Conservation (phyloP, 2,329 filamentous ascomycete genomes). For the Ascomycota sp. region DNA sequence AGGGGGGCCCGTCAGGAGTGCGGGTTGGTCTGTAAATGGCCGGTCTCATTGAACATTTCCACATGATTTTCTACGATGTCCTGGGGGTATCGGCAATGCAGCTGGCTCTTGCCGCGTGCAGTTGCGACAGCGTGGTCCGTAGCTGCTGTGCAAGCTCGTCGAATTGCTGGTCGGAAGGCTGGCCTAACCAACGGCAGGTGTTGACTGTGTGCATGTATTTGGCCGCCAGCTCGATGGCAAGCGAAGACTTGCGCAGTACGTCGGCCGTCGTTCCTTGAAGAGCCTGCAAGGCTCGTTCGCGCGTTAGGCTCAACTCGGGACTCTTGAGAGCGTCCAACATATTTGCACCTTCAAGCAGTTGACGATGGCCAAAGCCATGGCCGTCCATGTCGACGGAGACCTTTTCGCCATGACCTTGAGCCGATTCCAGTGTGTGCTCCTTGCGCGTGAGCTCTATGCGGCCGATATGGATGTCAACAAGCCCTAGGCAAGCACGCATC, state of each 20-base stretch:
- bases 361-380: constrained; percentile 5
- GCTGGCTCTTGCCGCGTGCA: constrained; percentile 8
- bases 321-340: constrained; percentile 17
- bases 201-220: constrained; percentile 10
- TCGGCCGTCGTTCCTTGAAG: constrained; percentile 12
- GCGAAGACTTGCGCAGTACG: constrained; percentile 6
- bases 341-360: constrained; percentile 12
- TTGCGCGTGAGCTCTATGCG: constrained; percentile 7
- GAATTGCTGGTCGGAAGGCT: constrained; percentile 6
- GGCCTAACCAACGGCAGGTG: constrained; percentile 10
- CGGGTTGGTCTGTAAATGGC: constrained; percentile 11
- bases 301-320: constrained; percentile 14
- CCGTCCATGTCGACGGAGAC: constrained; percentile 2
- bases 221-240: constrained; percentile 7
- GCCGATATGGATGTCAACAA: constrained; percentile 22
- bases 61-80: constrained; percentile 17
- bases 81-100: constrained; percentile 15
- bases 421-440: constrained; percentile 2
- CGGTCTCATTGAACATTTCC: constrained; percentile 20
- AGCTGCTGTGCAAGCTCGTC: constrained; percentile 5
- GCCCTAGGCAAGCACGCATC: constrained; percentile 12
- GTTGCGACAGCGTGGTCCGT: constrained; percentile 5
- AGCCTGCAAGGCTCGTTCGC: constrained; percentile 11
- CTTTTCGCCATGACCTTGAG: not conserved
- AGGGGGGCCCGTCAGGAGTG: constrained; percentile 6